These are phyloP conservation scores for Chlorella vulgaris DNA, from an alignment of 139 green algal genomes.

Conservation along the genomic window DNA sequence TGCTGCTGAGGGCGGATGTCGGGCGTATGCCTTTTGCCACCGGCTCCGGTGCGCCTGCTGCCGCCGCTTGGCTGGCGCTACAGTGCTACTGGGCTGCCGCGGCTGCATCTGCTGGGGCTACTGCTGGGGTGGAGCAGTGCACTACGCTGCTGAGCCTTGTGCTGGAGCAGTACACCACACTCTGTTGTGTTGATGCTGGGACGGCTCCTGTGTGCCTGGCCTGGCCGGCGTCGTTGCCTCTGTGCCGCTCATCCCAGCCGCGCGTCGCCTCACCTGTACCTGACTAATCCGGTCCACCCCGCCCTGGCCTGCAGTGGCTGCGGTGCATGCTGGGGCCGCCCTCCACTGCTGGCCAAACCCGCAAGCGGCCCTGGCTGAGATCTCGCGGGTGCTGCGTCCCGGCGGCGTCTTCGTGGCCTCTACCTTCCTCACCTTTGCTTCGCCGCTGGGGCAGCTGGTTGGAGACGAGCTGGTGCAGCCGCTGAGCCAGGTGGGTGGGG, in stretches of 20 bases:
- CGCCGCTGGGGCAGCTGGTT: constrained; percentile 78
- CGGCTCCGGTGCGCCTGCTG: constrained; percentile 35
- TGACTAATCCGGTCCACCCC: not conserved
- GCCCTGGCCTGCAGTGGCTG: constrained; percentile 59
- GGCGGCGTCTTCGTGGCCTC: constrained; percentile 93
- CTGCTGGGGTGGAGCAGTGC: no score
- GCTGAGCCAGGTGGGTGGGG: constrained; percentile 64
- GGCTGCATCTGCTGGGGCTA: no score
- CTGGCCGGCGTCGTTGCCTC: no score
- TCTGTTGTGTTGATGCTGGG: no score
- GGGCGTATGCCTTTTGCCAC: constrained; percentile 88
- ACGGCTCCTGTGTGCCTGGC: no score
- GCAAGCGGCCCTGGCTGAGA: constrained; percentile 81
- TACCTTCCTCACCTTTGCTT: constrained; percentile 81
- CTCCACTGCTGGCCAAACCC: constrained; percentile 98
- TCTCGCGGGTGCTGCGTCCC: constrained; percentile 87
- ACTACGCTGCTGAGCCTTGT: no score
- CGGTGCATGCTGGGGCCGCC: constrained; percentile 93
- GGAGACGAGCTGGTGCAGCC: constrained; percentile 71
- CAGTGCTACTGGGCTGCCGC: no score
- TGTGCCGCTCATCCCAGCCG: no score
- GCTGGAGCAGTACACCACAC: no score
- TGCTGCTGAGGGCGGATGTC: constrained; percentile 87
- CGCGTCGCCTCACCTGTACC: no score
- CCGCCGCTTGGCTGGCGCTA: not conserved